Evolutionary conservation across 1,284 basidiomycete species (phyloP), one percentile per base, ranked within the genome.

Genomic region (Cryptococcus sp.): DNA sequence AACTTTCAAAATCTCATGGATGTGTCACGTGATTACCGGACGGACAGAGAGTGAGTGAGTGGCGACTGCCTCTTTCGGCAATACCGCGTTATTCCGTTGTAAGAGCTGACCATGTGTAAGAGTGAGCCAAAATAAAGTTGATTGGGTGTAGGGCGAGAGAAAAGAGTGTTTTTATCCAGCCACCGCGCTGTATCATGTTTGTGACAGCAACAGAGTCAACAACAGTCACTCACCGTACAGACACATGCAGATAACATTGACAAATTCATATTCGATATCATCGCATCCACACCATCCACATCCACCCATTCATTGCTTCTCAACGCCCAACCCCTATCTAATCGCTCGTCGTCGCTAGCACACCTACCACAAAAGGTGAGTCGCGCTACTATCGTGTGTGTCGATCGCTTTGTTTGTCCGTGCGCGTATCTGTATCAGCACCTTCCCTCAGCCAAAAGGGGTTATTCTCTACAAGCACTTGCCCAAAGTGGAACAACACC

Each of bases 41-140:
- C 41, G 3, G 3, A 7, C 41, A 3, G 41, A 42, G 16, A 42
- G 19, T 3, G 16, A 42, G 31, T 35, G 2, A n/a, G 22, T 19
- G 42, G 22, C 42, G n/a, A 45, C 42, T 45, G 42, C 42, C 42
- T 45, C 42, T 45, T 45, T 45, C 42, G 42, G 42, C 42, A 45
- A 45, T 45, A 19, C 7, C 16, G 3, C 16, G 41, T 22, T 22
- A 45, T 45, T 10, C 42, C 15, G 5, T 22, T 41, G 39, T 41
- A 41, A 41, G n/a, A 41, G n/a, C 27, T 31, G 27, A 10, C 10
- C 10, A 31, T 31, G 31, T 35, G 31, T 35, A 35, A 35, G 31
- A 35, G 31, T 35, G 31, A 35, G 31, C 31, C 31, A 35, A 35
- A 35, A 35, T 35, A 35, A 35, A 35, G 31, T 35, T 35, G 31